Conservation (phyloP, 2,329 filamentous ascomycete species). For the Huntiella omanensis region DNA sequence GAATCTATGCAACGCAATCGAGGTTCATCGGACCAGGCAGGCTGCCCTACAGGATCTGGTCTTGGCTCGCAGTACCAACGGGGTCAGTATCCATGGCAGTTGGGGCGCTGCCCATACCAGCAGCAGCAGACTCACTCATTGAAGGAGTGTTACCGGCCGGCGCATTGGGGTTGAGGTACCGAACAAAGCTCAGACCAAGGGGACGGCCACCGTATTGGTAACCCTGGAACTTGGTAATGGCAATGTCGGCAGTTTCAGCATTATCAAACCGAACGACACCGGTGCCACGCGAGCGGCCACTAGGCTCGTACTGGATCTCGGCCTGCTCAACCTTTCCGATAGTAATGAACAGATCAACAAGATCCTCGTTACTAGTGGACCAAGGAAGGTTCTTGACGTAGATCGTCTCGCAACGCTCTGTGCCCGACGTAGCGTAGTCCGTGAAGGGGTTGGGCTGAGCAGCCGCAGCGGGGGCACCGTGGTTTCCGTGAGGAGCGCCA, state of each 20-base stretch:
- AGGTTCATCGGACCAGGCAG: not conserved
- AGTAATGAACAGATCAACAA: slow-evolving; percentile 90
- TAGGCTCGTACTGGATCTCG: slow-evolving; percentile 98
- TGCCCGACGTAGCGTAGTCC: slow-evolving; percentile 73
- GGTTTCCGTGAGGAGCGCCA: slow-evolving; percentile 26
- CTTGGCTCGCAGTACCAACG: slow-evolving; percentile 65
- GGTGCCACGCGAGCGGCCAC: slow-evolving; percentile 82
- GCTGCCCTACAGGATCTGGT: slow-evolving; percentile 80
- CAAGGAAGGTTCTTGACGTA: slow-evolving; percentile 96
- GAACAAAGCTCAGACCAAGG: slow-evolving; percentile 82
- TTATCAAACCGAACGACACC: slow-evolving; percentile 91
- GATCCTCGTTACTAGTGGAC: slow-evolving; percentile 96
- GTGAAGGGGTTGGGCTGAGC: slow-evolving; percentile 76
- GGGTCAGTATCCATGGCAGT: slow-evolving; percentile 64
- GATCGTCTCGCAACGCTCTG: slow-evolving; percentile 66
- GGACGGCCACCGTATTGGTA: slow-evolving; percentile 95
- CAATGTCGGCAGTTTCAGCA: slow-evolving; percentile 69
- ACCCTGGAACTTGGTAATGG: slow-evolving; percentile 91
- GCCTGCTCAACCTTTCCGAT: slow-evolving; percentile 96
- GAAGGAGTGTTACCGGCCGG: not conserved
- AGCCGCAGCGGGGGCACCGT: slow-evolving; percentile 22
- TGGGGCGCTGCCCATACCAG: slow-evolving; percentile 24
- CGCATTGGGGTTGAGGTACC: slow-evolving; percentile 56
- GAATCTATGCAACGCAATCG: too few relatives aligned
- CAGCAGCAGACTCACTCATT: not conserved